Evolutionary conservation across 148 eudicot species (phyloP), one percentile per base, ranked within the genome.

Genomic region (Cornus florida): DNA sequence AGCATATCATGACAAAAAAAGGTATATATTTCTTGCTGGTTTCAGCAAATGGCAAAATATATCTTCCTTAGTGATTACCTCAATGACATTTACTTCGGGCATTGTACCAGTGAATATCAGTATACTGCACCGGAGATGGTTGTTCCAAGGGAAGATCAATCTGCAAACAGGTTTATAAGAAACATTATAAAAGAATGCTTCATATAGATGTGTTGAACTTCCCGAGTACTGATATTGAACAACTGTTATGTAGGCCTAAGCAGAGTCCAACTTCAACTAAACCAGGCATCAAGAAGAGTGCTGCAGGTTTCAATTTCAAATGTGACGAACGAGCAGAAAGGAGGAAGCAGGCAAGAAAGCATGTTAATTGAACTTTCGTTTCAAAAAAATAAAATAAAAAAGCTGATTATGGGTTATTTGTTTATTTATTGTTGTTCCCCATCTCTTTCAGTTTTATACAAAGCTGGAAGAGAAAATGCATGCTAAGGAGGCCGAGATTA

Each of bases 151-250:
- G 77, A 80, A 79, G 75, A 67, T 73, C 86, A 77, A 81, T 69
- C 76, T 69, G 67, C 77, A 60, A 74, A 73, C 87, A 90, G 92
- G 97, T 91, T 69, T 78, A 3, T 79, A 71, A 65, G 59, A 43
- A 43, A 41, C 20, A 20, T 35, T 19, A 59, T 66, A 67, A 46
- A 9, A 5, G n/a, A 80, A 56, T 48, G 73, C 38, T 50, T 67
- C 38, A 73, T 16, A 13, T 77, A 43, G 68, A 80, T 74, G 57
- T 19, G 33, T 70, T 75, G 31, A 43, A 39, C 41, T 75, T 75
- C 31, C 31, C 6, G 41, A 65, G 67, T 74, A 65, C 77, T 81
- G 22, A 77, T 38, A 11, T n/a, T 8, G 19, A 28, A 70, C 57
- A 60, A 24, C n/a, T 76, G 23, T 75, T 7, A 23, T 80, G 71